Conservation (phyloP, 2,329 filamentous ascomycete genomes). For the Cadophora sp. region DNA sequence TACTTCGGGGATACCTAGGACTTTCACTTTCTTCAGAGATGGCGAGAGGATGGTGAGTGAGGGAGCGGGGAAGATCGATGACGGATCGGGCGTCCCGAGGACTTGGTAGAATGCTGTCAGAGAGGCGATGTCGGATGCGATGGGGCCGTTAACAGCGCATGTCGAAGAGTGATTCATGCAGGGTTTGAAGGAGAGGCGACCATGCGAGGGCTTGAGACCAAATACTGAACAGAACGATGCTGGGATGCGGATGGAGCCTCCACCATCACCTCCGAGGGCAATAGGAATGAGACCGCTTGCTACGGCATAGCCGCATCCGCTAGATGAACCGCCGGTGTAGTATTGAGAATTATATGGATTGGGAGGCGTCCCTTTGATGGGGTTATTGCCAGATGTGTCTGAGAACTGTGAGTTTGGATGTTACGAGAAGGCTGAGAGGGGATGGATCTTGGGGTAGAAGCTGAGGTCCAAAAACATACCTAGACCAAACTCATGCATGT, state of each 20-base stretch:
- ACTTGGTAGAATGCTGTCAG: constrained; percentile 80
- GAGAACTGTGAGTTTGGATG: constrained; percentile 46
- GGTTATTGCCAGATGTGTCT: constrained; percentile 82
- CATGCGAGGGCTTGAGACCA: constrained; percentile 80
- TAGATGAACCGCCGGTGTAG: constrained; percentile 87
- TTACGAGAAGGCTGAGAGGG: no score
- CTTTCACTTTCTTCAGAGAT: constrained; percentile 48
- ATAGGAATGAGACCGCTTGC: constrained; percentile 64
- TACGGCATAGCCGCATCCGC: constrained; percentile 88
- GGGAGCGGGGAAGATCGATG: constrained; percentile 67
- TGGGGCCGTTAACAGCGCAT: constrained; percentile 72
- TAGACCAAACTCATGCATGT: constrained; percentile 81
- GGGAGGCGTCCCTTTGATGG: constrained; percentile 78
- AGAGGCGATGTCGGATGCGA: constrained; percentile 77
- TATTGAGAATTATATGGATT: constrained; percentile 77
- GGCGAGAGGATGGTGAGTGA: constrained; percentile 50
- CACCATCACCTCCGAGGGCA: constrained; percentile 88
- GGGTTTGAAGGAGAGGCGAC: constrained; percentile 57
- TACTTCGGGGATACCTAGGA: constrained; percentile 67
- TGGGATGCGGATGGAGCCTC: constrained; percentile 63
- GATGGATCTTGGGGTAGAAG: background rate
- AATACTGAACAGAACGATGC: constrained; percentile 57
- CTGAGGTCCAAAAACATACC: constrained; percentile 22
- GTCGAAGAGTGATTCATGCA: constrained; percentile 56
- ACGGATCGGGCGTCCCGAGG: constrained; percentile 74